Base-by-base conservation (phyloP, 2,329 filamentous ascomycete species). In the Trichophyton verrucosum region DNA sequence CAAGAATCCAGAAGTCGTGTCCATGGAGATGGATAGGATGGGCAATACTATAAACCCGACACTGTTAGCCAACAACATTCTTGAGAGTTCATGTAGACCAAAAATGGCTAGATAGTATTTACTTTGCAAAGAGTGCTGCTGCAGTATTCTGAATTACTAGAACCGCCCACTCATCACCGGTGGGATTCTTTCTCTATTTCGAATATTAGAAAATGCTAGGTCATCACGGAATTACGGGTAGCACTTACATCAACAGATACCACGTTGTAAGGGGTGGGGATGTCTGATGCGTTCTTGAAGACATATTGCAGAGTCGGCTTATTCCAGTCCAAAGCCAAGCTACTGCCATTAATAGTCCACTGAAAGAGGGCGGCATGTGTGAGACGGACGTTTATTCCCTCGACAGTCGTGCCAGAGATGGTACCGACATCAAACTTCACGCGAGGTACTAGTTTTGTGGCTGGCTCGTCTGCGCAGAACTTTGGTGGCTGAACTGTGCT, bases 1-100 rank as follows among this genome's bases (percentile, higher is more conserved):
- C 75, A 0, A 89, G 77, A 57, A 89, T 74, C 68, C 83, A 85
- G 76, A 89, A 86, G 74, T 89, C 86, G 72, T 86, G 82, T 11
- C 85, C 85, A 73, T 89, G 86, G 1, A 87, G 70, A 71, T 89
- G 85, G 72, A 88, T 40, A 3, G 56, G 56, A 27, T 58, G 56
- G 13, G 36, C 51, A 9, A 47, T 47, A 13, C 44, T 47, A 4
- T 24, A 22, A 38, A 38, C 11, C 33, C 2, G 20, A 11, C 20
- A 20, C 5, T 20, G 20, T 47, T 47, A 30, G 53, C 30, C 30
- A 56, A 30, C 11, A 8, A 11, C 3, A 9, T 40, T 20, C 36
- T 56, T 13, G 3, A 36, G 30, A 22, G 22, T 22, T 33, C n/a
- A 33, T 33, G 17, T 30, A 22, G 11, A 36, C 9, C 2, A 20